Evolutionary conservation across 2,329 filamentous ascomycete species (phyloP).

Genomic region (Drechslera avenae): DNA sequence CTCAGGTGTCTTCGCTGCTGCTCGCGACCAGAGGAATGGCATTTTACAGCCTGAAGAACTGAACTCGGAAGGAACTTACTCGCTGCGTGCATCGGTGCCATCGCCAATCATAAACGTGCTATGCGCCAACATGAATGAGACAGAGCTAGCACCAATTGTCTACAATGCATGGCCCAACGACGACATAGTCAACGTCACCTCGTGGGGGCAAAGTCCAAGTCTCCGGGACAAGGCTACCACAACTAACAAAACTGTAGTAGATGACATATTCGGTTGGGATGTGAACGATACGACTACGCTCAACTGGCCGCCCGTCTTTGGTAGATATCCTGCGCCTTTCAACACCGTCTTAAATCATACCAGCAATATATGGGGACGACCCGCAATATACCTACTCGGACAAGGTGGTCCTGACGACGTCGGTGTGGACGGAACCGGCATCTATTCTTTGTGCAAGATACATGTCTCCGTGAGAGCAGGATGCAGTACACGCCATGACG

Average conservation of each 20-base stretch:
- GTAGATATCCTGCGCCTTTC: slow-evolving; percentile 61
- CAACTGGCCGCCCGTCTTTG: slow-evolving; percentile 50
- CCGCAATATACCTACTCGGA: slow-evolving; percentile 69
- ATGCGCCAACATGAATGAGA: slow-evolving; percentile 67
- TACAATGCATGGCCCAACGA: slow-evolving; percentile 64
- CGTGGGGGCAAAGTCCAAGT: slow-evolving; percentile 22
- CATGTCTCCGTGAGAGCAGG: slow-evolving; percentile 66
- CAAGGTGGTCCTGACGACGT: slow-evolving; percentile 29
- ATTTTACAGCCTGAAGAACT: slow-evolving; percentile 70
- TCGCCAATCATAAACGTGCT: slow-evolving; percentile 74
- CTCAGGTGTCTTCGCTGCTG: slow-evolving; percentile 68
- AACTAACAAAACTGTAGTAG: slow-evolving; percentile 58
- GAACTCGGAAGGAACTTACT: slow-evolving; percentile 70
- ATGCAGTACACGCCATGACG: slow-evolving; percentile 66
- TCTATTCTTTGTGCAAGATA: slow-evolving; percentile 71
- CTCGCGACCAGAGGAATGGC: slow-evolving; percentile 63
- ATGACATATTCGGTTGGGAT: slow-evolving; percentile 71
- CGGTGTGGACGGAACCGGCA: slow-evolving; percentile 24
- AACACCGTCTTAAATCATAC: slow-evolving; percentile 62
- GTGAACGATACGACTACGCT: slow-evolving; percentile 58
- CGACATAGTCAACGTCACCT: slow-evolving; percentile 28
- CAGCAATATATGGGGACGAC: slow-evolving; percentile 45
- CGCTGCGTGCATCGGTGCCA: slow-evolving; percentile 69
- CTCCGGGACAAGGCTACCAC: slow-evolving; percentile 31
- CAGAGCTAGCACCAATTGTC: slow-evolving; percentile 68